phyloP scores from a whole-genome alignment of 441 rosid species.

The Pelargonium citronellum region DNA sequence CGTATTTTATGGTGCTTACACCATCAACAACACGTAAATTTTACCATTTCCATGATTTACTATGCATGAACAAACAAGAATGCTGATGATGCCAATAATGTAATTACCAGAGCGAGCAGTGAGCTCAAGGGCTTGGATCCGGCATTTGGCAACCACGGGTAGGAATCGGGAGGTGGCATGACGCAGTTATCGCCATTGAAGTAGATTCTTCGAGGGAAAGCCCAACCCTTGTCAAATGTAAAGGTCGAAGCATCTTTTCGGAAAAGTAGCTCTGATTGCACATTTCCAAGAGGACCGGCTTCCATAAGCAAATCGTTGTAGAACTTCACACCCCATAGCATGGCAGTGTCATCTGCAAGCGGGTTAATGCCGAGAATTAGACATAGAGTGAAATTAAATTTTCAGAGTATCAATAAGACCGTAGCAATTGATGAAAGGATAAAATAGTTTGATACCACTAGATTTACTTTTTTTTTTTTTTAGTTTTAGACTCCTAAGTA shows the following conservation, averaged over 20 bases:
- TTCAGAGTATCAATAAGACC: too few species aligned
- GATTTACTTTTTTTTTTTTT: too few species aligned
- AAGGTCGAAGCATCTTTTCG: conserved; percentile 63
- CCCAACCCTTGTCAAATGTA: conserved; percentile 73
- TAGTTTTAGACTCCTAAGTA: too few species aligned
- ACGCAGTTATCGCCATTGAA: conserved; percentile 71
- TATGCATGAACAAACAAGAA: neutral
- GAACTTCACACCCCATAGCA: conserved; percentile 63
- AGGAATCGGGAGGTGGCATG: conserved; percentile 64
- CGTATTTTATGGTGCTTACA: too few species aligned
- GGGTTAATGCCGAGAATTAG: neutral
- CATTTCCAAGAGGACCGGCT: conserved; percentile 68
- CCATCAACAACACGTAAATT: too few species aligned
- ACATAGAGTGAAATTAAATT: too few species aligned
- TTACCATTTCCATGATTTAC: neutral
- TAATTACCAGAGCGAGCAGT: neutral
- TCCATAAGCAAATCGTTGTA: conserved; percentile 69
- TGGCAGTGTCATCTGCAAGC: conserved; percentile 62
- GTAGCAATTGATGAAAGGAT: too few species aligned
- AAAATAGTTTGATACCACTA: too few species aligned
- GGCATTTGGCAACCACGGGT: conserved; percentile 51
- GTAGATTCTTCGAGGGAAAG: conserved; percentile 66
- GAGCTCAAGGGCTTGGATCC: neutral
- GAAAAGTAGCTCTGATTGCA: conserved; percentile 65
- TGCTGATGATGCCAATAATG: neutral